Evolutionary conservation across 768 basidiomycete species (phyloP), one percentile per base, ranked within the genome.

Genomic region (Rhodotorula graminis): DNA sequence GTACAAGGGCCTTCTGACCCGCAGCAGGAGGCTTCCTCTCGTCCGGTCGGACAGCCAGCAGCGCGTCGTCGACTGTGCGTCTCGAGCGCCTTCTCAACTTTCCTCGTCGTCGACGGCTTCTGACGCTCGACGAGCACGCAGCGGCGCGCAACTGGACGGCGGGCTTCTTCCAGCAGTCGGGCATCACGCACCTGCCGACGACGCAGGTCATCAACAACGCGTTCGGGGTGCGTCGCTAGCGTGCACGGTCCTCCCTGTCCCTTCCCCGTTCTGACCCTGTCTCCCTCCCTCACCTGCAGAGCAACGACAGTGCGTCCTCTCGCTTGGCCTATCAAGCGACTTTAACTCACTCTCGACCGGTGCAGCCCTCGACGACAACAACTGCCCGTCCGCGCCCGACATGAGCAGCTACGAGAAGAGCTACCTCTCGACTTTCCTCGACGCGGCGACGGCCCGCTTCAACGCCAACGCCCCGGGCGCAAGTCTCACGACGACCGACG

Each of bases 121-220:
- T 46, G 44, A 46, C 44, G 44, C 27, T 52, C 18, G 14, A 11
- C 11, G 53, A n/a, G 21, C 52, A 15, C n/a, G n/a, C 53, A 55
- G 53, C 88, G 29, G 90, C 90, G 1, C 82, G 78, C 12, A 90
- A 90, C 77, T 92, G 91, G 90, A 83, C 84, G 4, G 81, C 82
- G 70, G 90, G 89, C 4, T 89, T 91, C 78, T 82, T 86, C 6
- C 65, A 79, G 29, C 88, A 88, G 6, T 88, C 85, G 72, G 67
- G 81, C 46, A 75, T 83, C 37, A 76, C 77, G 3, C 85, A 84
- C 76, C 81, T 82, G 21, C 86, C 89, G 0, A 72, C 77, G 15
- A 74, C 90, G 1, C 83, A 87, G 9, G 84, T 90, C 33, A 81
- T 90, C 67, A 78, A 91, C 25, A 82, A 63, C 62, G 49, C 84